phyloP scores from a whole-genome alignment of 75 land plant genomes.

The Pseudotsuga menziesii region DNA sequence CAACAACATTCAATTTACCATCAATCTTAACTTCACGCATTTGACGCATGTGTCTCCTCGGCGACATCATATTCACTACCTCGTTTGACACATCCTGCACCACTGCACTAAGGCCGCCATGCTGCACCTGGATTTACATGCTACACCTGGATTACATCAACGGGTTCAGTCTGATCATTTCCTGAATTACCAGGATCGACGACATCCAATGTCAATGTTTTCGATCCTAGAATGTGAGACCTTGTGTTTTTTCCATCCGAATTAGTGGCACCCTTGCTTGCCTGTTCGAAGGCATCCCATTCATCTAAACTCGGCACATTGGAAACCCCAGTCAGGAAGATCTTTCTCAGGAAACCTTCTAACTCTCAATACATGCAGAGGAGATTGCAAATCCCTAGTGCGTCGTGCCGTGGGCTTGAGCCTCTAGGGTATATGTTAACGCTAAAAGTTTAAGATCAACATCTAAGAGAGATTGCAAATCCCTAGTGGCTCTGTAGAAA shows the following conservation, averaged over 20 bases:
- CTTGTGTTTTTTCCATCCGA: neutral
- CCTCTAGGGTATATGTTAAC: constrained; percentile 74
- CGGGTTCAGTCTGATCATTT: constrained; percentile 7
- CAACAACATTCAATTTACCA: constrained; percentile 59
- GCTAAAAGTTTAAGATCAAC: constrained; percentile 86
- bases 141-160: neutral
- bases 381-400: constrained; percentile 73
- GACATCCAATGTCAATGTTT: constrained; percentile 41
- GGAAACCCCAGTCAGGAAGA: constrained; percentile 87
- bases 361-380: constrained; percentile 52
- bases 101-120: neutral
- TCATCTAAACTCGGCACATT: constrained; percentile 87
- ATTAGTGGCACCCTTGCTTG: constrained; percentile 14
- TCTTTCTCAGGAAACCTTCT: constrained; percentile 50
- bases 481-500: constrained; percentile 90
- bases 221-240: constrained; percentile 72
- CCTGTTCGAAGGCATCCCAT: constrained; percentile 79
- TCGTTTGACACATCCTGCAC: constrained; percentile 13
- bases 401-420: constrained; percentile 65
- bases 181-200: neutral
- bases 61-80: neutral
- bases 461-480: constrained; percentile 80
- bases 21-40: constrained; percentile 43
- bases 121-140: too few relatives aligned
- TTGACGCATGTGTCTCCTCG: constrained; percentile 16